Percentiles rank a stretch among this genome's conserved stretches.
Evolutionary conservation across 1,284 basidiomycete species (phyloP).

Genomic region (Laetiporus sulphureus): DNA sequence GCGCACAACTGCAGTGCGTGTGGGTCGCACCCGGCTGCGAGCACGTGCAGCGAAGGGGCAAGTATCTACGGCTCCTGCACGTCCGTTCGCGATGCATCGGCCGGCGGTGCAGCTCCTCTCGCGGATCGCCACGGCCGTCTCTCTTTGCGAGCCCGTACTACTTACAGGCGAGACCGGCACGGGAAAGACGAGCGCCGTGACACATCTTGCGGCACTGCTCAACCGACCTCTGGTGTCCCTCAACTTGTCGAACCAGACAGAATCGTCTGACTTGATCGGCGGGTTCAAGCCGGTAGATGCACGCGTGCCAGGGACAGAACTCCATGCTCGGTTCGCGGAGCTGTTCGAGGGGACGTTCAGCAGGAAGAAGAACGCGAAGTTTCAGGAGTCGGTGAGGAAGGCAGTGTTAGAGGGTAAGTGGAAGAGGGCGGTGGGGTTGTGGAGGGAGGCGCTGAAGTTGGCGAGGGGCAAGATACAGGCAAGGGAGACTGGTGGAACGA

Average conservation of each 20-base stretch:
- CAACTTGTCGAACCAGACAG: constrained; percentile 96
- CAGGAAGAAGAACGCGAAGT: constrained; percentile 84
- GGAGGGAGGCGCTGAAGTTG: constrained; percentile 74
- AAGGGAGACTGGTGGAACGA: no score
- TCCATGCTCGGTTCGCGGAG: constrained; percentile 77
- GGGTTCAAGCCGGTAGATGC: constrained; percentile 95
- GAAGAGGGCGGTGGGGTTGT: constrained; percentile 79
- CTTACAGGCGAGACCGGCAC: constrained; percentile 98
- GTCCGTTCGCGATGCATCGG: constrained; percentile 88
- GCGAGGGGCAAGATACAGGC: constrained; percentile 63
- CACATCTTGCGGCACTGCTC: constrained; percentile 81
- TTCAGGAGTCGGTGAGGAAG: constrained; percentile 80
- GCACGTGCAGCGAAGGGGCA: constrained; percentile 36
- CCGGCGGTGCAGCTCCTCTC: constrained; percentile 82
- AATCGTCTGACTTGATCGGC: constrained; percentile 90
- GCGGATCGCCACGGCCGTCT: constrained; percentile 72
- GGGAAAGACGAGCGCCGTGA: constrained; percentile 93
- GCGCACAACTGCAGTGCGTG: constrained; percentile 41
- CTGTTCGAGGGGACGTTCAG: constrained; percentile 90
- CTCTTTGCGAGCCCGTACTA: constrained; percentile 79
- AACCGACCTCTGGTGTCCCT: constrained; percentile 78
- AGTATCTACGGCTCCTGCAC: constrained; percentile 27
- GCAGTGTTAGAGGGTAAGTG: constrained; percentile 83
- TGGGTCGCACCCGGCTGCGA: constrained; percentile 51
- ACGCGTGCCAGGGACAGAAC: constrained; percentile 64